These are phyloP conservation scores for Gaeumannomyces tritici DNA, from an alignment of 2,329 filamentous ascomycete species.

Conservation along the genomic window DNA sequence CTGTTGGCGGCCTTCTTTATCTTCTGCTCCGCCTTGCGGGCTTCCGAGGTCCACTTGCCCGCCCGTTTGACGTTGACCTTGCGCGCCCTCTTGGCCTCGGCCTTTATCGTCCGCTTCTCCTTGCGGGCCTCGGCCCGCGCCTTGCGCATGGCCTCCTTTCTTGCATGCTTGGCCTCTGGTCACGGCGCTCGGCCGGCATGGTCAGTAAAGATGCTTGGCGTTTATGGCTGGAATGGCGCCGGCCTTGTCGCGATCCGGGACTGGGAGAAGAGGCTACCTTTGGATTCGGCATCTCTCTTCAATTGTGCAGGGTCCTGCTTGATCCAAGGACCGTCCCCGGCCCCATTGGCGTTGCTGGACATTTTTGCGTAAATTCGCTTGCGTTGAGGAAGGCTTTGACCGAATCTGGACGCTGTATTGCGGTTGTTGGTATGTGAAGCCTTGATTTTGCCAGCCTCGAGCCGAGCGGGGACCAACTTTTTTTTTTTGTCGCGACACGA, in stretches of 20 bases:
- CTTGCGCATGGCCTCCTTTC: constrained; percentile 16
- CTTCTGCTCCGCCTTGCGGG: constrained; percentile 22
- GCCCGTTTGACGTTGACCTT: constrained; percentile 21
- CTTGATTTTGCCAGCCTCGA: not conserved
- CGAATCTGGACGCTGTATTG: not conserved
- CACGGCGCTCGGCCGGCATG: not conserved
- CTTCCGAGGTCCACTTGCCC: constrained; percentile 21
- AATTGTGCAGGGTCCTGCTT: constrained; percentile 4
- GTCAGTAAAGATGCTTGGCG: not conserved
- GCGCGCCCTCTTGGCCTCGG: constrained; percentile 26
- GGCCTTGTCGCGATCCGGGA: not conserved
- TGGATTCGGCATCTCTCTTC: constrained; percentile 3
- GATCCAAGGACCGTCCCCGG: not conserved
- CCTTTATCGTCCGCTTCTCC: constrained; percentile 24
- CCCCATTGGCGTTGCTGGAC: not conserved
- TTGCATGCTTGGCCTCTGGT: constrained; percentile 18
- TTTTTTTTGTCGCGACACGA: not conserved
- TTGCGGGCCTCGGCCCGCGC: constrained; percentile 20
- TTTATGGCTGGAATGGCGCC: too few relatives aligned
- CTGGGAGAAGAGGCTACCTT: constrained; percentile 3
- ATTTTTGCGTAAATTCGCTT: not conserved
- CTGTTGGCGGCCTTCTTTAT: constrained; percentile 17
- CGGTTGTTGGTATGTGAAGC: not conserved
- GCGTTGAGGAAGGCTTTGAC: not conserved
- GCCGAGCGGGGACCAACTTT: not conserved